These are phyloP conservation scores for Alternaria brassicae DNA, from an alignment of 2,329 filamentous ascomycete genomes.

Conservation along the genomic window DNA sequence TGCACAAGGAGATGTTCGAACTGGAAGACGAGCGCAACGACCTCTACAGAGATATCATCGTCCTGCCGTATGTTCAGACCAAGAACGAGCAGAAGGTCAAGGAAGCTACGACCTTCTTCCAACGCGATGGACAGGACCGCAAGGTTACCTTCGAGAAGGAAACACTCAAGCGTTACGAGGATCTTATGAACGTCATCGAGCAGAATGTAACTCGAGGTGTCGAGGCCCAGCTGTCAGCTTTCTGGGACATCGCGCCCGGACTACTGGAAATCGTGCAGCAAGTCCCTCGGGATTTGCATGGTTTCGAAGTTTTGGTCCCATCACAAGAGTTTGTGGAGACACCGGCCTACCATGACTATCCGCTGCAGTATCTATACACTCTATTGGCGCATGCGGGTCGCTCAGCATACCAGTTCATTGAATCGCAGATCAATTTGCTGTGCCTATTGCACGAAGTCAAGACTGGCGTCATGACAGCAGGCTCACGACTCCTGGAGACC, in stretches of 20 bases:
- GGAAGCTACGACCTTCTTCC: slow-evolving; percentile 82
- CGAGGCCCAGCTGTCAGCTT: slow-evolving; percentile 88
- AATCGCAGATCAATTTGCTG: slow-evolving; percentile 88
- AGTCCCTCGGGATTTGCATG: slow-evolving; percentile 67
- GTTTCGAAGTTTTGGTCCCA: slow-evolving; percentile 80
- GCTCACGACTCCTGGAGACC: slow-evolving; percentile 70
- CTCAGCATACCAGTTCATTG: slow-evolving; percentile 95
- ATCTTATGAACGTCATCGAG: slow-evolving; percentile 81
- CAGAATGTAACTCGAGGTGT: slow-evolving; percentile 86
- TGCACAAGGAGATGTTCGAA: slow-evolving; percentile 86
- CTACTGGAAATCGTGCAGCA: slow-evolving; percentile 80
- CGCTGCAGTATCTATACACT: slow-evolving; percentile 88
- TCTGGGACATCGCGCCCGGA: slow-evolving; percentile 95
- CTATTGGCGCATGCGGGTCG: slow-evolving; percentile 87
- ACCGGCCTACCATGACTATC: slow-evolving; percentile 78
- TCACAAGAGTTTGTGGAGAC: slow-evolving; percentile 83
- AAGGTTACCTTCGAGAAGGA: slow-evolving; percentile 74
- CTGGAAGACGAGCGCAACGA: slow-evolving; percentile 84
- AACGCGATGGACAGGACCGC: slow-evolving; percentile 76
- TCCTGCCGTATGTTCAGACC: slow-evolving; percentile 77
- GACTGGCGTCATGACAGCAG: slow-evolving; percentile 75
- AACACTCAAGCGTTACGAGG: slow-evolving; percentile 73
- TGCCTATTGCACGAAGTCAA: slow-evolving; percentile 92
- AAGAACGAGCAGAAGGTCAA: slow-evolving; percentile 80
- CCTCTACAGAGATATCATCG: slow-evolving; percentile 82